phyloP scores from a whole-genome alignment of 768 basidiomycete species.

The Chiua virens region DNA sequence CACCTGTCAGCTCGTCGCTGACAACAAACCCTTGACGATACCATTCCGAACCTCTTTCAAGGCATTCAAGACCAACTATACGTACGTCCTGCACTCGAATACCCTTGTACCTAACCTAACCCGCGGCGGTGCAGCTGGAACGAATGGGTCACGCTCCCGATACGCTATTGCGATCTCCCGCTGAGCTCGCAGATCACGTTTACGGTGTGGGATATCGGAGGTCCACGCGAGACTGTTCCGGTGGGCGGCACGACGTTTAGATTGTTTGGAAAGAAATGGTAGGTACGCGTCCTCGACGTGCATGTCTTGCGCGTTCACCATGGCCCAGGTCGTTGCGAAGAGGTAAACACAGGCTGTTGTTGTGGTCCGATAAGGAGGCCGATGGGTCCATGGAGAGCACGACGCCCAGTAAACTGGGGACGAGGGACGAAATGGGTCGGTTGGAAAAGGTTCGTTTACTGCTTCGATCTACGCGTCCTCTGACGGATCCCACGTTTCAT shows the following conservation, averaged over 20 bases:
- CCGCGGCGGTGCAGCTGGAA: slow-evolving; percentile 71
- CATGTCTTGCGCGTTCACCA: neutral
- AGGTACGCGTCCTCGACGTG: neutral
- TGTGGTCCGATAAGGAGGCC: slow-evolving; percentile 84
- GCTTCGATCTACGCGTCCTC: neutral
- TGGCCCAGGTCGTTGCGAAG: slow-evolving; percentile 74
- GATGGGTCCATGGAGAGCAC: slow-evolving; percentile 79
- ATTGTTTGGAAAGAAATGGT: slow-evolving; percentile 94
- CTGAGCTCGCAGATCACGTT: slow-evolving; percentile 86
- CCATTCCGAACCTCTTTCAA: slow-evolving; percentile 92
- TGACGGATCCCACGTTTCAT: neutral
- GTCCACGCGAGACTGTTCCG: slow-evolving; percentile 73
- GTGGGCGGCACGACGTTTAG: slow-evolving; percentile 91
- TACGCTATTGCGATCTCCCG: slow-evolving; percentile 92
- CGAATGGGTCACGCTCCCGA: slow-evolving; percentile 90
- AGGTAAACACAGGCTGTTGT: slow-evolving; percentile 84
- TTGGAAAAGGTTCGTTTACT: slow-evolving; percentile 72
- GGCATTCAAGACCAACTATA: slow-evolving; percentile 81
- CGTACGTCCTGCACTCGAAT: slow-evolving; percentile 43
- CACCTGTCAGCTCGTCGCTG: slow-evolving; percentile 87
- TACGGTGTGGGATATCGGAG: slow-evolving; percentile 94
- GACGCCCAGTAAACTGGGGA: slow-evolving; percentile 85
- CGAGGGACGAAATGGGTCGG: slow-evolving; percentile 91
- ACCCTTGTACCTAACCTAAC: neutral
- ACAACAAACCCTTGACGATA: slow-evolving; percentile 91